Evolutionary conservation across 2,329 filamentous ascomycete species (phyloP), one percentile per base, ranked within the genome.

Genomic region (Colletotrichum sp.): DNA sequence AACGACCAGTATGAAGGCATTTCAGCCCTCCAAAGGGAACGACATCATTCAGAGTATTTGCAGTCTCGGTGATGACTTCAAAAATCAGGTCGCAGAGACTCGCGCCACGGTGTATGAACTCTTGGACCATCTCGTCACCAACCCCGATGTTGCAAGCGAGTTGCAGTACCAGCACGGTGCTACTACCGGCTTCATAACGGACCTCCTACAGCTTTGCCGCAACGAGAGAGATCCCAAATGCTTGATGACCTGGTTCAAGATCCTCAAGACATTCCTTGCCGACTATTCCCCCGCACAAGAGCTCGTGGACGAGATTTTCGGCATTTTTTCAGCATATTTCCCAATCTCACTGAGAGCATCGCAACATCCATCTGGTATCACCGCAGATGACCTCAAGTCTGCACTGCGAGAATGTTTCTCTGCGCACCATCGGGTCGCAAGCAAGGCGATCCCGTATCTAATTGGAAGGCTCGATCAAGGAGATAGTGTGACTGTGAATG

Each of bases 401-500:
- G 86, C 88, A 6, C 80, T 92, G 60, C 87, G 90, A 21, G 84
- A 82, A 24, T 92, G 90, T 77, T 92, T 92, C 77, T 85, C 89
- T 1, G 87, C 90, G 1, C 87, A 87, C 52, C 79, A 87, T n/a
- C 80, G 83, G 4, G 79, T 91, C 1, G 87, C 90, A 2, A 79
- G 82, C 3, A 83, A 86, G 30, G 82, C 88, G 0, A 86, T 92
- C 13, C 88, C 90, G 0, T 92, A 90, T 75, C 83, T 92, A 5
- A 77, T 92, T 12, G 86, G 87, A 21, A 92, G 92, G 77, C 83
- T 92, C 16, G 90, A 92, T 63, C 90, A 91, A 77, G 90, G 90
- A 5, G 90, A 92, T 60, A 90, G 89, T 4, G 86, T 92, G 16
- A 91, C 89, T 0, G 89, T 90, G 18, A 86, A 90, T 12, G 90